A percentile compares a stretch with the other conserved stretches of the same genome.
Conservation (phyloP, 2,329 filamentous ascomycete species). For the Aspergillus niger region DNA sequence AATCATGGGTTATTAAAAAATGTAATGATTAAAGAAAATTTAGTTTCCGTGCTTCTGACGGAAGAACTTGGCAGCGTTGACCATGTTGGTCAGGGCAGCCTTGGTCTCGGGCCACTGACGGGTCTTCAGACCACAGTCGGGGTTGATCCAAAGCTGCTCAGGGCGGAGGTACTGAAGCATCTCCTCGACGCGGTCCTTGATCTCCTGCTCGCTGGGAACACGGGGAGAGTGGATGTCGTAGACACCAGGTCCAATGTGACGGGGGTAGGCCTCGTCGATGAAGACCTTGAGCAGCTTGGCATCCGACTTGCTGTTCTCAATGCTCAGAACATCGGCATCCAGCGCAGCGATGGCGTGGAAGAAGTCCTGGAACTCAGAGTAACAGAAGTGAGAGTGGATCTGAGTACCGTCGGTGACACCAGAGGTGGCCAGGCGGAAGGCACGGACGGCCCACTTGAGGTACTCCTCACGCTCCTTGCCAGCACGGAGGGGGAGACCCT, state of each 20-base stretch:
- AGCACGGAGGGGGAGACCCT: constrained; percentile 94
- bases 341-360: constrained; percentile 99
- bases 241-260: constrained; percentile 98
- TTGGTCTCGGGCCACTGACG: constrained; percentile 99
- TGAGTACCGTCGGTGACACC: constrained; percentile 95
- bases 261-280: constrained; percentile 93
- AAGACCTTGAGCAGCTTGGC: constrained; percentile 99
- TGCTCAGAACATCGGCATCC: constrained; percentile 96
- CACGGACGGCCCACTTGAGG: constrained; percentile 95
- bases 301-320: constrained; percentile 99
- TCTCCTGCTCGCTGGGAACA: constrained; percentile 96
- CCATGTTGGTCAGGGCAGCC: constrained; percentile 93
- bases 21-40: constrained; percentile 14
- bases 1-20: constrained; percentile 24
- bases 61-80: constrained; percentile 96
- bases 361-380: constrained; percentile 99
- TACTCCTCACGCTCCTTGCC: constrained; percentile 96
- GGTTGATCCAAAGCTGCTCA: constrained; percentile 99
- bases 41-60: constrained; percentile 71
- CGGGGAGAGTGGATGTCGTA: constrained; percentile 99
- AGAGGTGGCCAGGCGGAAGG: constrained; percentile 92
- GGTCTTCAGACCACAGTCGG: constrained; percentile 99
- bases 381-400: constrained; percentile 99
- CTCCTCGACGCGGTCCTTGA: constrained; percentile 96
- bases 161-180: constrained; percentile 97